A percentile compares a stretch with the other conserved stretches of the same genome.
Conservation (phyloP, 495 filamentous ascomycete genomes). For the Hypoxylon crocopeplum region DNA sequence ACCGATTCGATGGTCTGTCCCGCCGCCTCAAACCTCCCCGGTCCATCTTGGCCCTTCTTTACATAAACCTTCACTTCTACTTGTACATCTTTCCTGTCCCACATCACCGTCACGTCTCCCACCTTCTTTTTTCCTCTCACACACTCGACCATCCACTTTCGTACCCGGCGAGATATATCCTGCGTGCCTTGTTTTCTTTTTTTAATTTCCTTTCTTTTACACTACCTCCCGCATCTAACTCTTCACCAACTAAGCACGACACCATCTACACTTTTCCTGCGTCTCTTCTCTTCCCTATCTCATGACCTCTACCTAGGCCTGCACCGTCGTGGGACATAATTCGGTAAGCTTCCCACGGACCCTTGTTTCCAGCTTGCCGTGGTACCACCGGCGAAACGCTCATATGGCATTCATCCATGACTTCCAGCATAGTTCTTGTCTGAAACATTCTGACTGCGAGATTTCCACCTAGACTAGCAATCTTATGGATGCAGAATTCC, state of each 20-base stretch:
- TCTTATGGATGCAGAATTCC: slow-evolving; percentile 39
- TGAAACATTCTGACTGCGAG: slow-evolving; percentile 36
- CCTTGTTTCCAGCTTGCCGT: slow-evolving; percentile 34
- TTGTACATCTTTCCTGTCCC: slow-evolving; percentile 42
- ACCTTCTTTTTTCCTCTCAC: slow-evolving; percentile 28
- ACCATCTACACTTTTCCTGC: slow-evolving; percentile 9
- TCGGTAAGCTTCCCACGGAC: slow-evolving; percentile 36
- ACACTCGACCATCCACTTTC: slow-evolving; percentile 18
- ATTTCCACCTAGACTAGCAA: slow-evolving; percentile 34
- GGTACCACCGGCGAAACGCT: slow-evolving; percentile 40
- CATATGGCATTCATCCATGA: slow-evolving; percentile 28
- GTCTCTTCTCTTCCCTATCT: slow-evolving; percentile 9
- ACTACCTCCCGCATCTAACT: slow-evolving; percentile 6
- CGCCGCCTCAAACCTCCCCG: slow-evolving; percentile 46
- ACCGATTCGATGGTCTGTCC: slow-evolving; percentile 45
- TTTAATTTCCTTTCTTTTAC: slow-evolving; percentile 6
- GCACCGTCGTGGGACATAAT: slow-evolving; percentile 38
- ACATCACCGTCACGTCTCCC: slow-evolving; percentile 43
- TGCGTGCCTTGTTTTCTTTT: slow-evolving; percentile 5
- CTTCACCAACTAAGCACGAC: neutral
- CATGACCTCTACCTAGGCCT: slow-evolving; percentile 16
- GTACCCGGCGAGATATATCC: slow-evolving; percentile 9
- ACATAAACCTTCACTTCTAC: slow-evolving; percentile 44
- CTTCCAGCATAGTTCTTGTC: slow-evolving; percentile 27
- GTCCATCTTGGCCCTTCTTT: slow-evolving; percentile 40